Evolutionary conservation across 2,329 filamentous ascomycete genomes (phyloP).

Genomic region (Cladosporium austrohemisphaericum): DNA sequence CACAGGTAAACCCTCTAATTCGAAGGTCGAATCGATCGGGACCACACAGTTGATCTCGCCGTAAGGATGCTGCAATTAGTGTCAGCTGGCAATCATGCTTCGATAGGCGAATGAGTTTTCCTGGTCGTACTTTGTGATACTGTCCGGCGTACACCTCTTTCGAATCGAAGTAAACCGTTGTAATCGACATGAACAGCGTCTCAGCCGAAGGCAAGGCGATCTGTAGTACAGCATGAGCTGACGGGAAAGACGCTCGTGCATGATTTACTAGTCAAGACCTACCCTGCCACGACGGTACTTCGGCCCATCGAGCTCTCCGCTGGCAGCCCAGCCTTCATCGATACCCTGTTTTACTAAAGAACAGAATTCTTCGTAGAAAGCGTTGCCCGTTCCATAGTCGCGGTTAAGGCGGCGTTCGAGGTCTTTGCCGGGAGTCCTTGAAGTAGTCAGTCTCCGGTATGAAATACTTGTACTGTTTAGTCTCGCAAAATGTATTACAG

Average conservation of each 20-base stretch:
- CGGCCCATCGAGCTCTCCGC: constrained; percentile 37
- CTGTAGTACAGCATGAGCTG: constrained; percentile 31
- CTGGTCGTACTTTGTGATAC: constrained; percentile 40
- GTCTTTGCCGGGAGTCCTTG: constrained; percentile 35
- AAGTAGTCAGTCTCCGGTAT: not conserved
- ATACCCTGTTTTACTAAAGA: constrained; percentile 33
- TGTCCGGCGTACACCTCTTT: constrained; percentile 48
- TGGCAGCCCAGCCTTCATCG: constrained; percentile 37
- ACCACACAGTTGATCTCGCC: constrained; percentile 33
- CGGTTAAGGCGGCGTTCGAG: constrained; percentile 35
- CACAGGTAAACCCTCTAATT: constrained; percentile 51
- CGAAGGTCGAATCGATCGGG: constrained; percentile 46
- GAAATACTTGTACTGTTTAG: too few relatives aligned
- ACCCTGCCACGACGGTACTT: constrained; percentile 48
- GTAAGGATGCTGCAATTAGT: constrained; percentile 25
- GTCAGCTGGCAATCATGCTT: too few relatives aligned
- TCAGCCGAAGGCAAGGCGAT: constrained; percentile 45
- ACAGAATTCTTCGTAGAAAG: constrained; percentile 37
- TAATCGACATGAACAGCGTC: constrained; percentile 54
- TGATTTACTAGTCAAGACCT: too few relatives aligned
- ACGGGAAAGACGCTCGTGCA: too few relatives aligned
- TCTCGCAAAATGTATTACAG: too few relatives aligned
- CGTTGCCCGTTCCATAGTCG: constrained; percentile 36
- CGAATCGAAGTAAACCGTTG: constrained; percentile 56
- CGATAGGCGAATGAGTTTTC: too few relatives aligned